Percentiles rank a stretch among this genome's conserved stretches.
Conservation (phyloP, 2,329 filamentous ascomycete species). For the Colletotrichum filicis region DNA sequence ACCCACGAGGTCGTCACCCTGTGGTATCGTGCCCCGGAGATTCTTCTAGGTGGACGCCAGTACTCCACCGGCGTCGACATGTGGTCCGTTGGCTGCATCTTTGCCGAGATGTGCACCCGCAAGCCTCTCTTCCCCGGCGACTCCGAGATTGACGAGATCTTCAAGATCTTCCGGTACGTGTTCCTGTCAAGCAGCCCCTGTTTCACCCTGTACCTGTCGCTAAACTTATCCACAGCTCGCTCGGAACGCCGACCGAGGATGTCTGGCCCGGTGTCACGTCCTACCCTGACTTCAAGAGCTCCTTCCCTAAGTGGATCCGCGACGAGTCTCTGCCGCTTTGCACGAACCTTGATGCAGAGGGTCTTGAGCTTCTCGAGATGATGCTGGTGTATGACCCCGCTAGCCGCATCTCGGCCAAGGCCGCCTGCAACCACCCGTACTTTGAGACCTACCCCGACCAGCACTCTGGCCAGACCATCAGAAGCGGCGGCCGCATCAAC, state of each 20-base stretch:
- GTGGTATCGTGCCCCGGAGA: conserved; percentile 93
- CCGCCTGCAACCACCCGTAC: conserved; percentile 86
- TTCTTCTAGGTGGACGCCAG: conserved; percentile 88
- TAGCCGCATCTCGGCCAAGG: conserved; percentile 88
- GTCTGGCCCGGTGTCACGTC: conserved; percentile 93
- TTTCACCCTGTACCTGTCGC: conserved; percentile 17
- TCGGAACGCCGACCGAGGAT: conserved; percentile 85
- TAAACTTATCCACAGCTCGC: conserved; percentile 61
- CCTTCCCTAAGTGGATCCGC: conserved; percentile 90
- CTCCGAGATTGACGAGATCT: conserved; percentile 90
- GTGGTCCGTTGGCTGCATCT: conserved; percentile 96
- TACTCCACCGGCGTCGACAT: conserved; percentile 96
- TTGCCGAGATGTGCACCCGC: conserved; percentile 95
- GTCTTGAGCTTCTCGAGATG: conserved; percentile 73
- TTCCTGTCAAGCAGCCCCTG: neutral
- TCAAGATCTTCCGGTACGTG: conserved; percentile 87
- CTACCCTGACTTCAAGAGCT: conserved; percentile 92
- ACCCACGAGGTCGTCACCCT: conserved; percentile 95
- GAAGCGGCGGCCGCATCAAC: conserved; percentile 30
- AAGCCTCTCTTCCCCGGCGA: conserved; percentile 94
- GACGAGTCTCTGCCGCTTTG: conserved; percentile 75
- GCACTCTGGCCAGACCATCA: conserved; percentile 38
- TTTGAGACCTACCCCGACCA: conserved; percentile 63
- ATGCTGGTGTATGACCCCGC: conserved; percentile 91
- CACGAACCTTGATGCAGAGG: conserved; percentile 76